phyloP scores from a whole-genome alignment of 1,139 yeast species.

The Taphrina flavorubra region DNA sequence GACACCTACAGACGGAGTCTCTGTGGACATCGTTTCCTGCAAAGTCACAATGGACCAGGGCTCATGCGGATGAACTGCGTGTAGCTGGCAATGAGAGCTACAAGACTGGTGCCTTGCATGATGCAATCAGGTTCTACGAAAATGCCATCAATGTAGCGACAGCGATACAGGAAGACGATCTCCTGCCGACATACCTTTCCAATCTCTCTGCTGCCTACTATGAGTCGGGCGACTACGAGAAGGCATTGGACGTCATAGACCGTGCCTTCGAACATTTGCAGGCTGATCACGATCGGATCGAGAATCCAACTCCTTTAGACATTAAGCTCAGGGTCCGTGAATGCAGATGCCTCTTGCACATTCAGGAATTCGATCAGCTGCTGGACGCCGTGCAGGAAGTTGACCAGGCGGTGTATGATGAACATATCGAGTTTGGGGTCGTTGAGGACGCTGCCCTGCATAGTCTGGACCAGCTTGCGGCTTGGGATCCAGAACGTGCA shows the following conservation, averaged over 20 bases:
- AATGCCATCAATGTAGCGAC: slow-evolving; percentile 31
- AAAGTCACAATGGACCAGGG: slow-evolving; percentile 22
- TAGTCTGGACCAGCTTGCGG: slow-evolving; percentile 35
- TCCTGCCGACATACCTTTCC: slow-evolving; percentile 29
- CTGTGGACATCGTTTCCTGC: slow-evolving; percentile 25
- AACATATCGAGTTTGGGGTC: slow-evolving; percentile 38
- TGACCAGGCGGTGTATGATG: slow-evolving; percentile 33
- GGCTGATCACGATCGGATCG: background rate
- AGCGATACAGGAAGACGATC: slow-evolving; percentile 10
- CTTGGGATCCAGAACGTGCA: slow-evolving; percentile 33
- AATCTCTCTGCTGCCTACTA: slow-evolving; percentile 37
- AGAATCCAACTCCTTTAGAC: slow-evolving; percentile 27
- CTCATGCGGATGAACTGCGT: slow-evolving; percentile 30
- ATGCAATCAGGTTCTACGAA: slow-evolving; percentile 28
- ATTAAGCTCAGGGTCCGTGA: slow-evolving; percentile 32
- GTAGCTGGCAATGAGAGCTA: slow-evolving; percentile 38
- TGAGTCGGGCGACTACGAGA: slow-evolving; percentile 38
- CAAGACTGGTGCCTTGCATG: slow-evolving; percentile 29
- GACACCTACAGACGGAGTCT: slow-evolving; percentile 16
- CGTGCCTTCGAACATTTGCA: slow-evolving; percentile 38
- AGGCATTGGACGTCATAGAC: slow-evolving; percentile 34
- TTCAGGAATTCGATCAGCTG: slow-evolving; percentile 36
- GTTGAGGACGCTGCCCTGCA: slow-evolving; percentile 40
- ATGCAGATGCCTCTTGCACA: slow-evolving; percentile 36
- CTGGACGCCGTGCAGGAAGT: slow-evolving; percentile 39